phyloP scores from a whole-genome alignment of 2,329 filamentous ascomycete genomes.

The Laburnicola sp. region DNA sequence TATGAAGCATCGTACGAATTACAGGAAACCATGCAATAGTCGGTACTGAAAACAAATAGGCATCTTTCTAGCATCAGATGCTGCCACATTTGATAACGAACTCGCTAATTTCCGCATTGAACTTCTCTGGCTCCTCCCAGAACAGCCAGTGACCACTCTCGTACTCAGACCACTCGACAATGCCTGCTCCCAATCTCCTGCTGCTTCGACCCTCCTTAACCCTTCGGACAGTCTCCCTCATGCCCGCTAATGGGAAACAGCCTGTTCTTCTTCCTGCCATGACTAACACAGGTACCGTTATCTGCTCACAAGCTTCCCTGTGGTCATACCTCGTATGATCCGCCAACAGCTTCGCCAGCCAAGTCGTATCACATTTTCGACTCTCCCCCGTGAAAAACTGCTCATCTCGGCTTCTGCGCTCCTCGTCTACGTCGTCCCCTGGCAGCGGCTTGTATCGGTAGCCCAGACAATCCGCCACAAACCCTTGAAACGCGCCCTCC shows the following conservation, averaged over 20 bases:
- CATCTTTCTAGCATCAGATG: background rate
- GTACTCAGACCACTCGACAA: background rate
- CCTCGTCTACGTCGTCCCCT: background rate
- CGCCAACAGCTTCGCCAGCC: conserved; percentile 2
- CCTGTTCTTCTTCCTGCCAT: conserved; percentile 4
- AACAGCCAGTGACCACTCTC: conserved; percentile 6
- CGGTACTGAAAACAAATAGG: background rate
- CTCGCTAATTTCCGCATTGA: background rate
- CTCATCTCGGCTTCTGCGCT: conserved; percentile 1
- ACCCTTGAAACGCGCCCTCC: conserved; percentile 1
- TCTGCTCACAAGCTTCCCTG: conserved; percentile 4
- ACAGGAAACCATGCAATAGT: no score
- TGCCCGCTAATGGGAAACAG: conserved; percentile 4
- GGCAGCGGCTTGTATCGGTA: conserved; percentile 4
- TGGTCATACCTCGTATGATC: conserved; percentile 6
- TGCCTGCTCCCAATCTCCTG: no score
- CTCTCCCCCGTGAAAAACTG: conserved; percentile 3
- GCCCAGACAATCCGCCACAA: conserved; percentile 5
- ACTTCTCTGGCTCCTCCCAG: conserved; percentile 4
- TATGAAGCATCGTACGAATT: no score
- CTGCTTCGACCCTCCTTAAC: background rate
- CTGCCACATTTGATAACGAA: background rate
- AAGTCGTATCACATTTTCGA: background rate
- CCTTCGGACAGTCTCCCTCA: background rate
- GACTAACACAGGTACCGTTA: conserved; percentile 2